Evolutionary conservation across 2,329 filamentous ascomycete species (phyloP), one percentile per base, ranked within the genome.

Genomic region (Aspergillus sp.): DNA sequence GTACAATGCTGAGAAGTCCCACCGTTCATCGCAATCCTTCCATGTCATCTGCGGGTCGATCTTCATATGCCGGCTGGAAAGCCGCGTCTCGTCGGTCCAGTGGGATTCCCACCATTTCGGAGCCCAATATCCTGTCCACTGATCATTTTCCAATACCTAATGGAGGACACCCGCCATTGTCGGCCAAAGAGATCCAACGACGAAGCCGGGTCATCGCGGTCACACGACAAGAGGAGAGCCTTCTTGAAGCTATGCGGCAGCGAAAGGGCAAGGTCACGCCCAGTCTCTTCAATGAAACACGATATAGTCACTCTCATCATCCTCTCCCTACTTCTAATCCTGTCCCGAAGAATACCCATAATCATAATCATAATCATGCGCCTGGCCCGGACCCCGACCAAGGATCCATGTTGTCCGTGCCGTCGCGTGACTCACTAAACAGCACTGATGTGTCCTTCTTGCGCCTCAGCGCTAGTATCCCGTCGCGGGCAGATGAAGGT

Each of bases 161-260:
- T 44, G 38, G 49, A 47, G 36, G 36, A 26, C 36, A 19, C 26
- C 12, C 36, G 12, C 7, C 57, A 5, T 43, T 45, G 7, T 27
- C 47, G 19, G 44, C 48, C 38, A 54, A 58, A 41, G 57, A 65
- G 46, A 52, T 55, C 10, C 64, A 69, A 48, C 59, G 68, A 43
- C 64, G 71, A 50, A 73, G 71, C 49, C 67, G 70, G 38, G 60
- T 76, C 19, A 76, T 78, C 61, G 70, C 73, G 9, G 75, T 78
- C 28, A 78, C 75, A 0, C 64, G 72, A 46, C 74, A 77, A 56
- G 75, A 78, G 58, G 73, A 77, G 50, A 65, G 70, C 36, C 63
- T 78, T 1, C 60, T 78, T 3, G 73, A 74, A 53, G 72, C 74
- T 2, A 71, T 78, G 60, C 66, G 75, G 45, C 61, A 67, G 44